Base-by-base conservation (phyloP, 371 early-diverging fungal genomes). In the Mucor ambiguus region DNA sequence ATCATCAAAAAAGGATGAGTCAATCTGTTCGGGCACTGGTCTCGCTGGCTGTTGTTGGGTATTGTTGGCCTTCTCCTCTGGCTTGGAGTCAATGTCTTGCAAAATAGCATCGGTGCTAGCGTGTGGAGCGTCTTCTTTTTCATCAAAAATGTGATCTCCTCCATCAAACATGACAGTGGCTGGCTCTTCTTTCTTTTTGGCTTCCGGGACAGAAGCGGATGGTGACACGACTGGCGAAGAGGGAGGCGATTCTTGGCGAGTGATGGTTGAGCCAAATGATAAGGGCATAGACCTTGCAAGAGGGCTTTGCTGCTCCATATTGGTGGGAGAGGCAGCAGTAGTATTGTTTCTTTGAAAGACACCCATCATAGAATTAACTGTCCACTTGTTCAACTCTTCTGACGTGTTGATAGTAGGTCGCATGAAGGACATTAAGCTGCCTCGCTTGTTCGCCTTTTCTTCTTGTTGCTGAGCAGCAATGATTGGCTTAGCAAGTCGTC, bases 401-500 rank as follows among this genome's bases (percentile, higher is more conserved):
- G 63, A 38, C 9, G 64, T 63, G 11, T 56, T 56, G 9, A 59
- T 72, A 55, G 32, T 64, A 28, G 78, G 66, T 16, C 75, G 63
- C 67, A 81, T 77, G 49, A 82, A 73, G 0, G 78, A 73, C 82
- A 79, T 79, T 18, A 82, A 49, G 41, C 61, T 63, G 1, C 72
- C 67, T 16, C 75, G 67, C 28, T 73, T 73, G 41, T 58, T 41
- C 2, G 70, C 29, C 24, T 57, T 35, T 33, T 61, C 35, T 38
- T 69, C 41, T 46, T 65, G 29, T 12, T 63, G 68, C 26, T 63
- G 30, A 28, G 54, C 68, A 3, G 72, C 76, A 16, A 70, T 58
- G 18, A 79, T 56, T 0, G 80, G 78, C 4, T 69, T 61, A 9
- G 79, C 76, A 30, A 63, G 72, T 2, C 81, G 76, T 35, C 79